Base-by-base conservation (phyloP, 176 grass and related monocot species). In the Aegilops umbellulata region DNA sequence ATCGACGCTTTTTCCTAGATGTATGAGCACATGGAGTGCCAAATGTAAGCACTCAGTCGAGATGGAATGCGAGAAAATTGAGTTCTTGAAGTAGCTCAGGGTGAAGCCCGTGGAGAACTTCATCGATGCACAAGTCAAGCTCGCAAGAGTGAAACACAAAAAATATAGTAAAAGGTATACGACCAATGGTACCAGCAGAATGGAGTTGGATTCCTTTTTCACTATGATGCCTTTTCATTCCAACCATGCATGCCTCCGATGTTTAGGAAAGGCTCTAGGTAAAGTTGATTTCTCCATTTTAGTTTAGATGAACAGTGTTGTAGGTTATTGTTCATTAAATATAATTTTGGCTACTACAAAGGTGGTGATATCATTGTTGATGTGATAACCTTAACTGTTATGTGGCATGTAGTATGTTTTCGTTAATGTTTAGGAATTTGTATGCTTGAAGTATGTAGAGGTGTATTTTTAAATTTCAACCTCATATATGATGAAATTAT, bases 101-200 rank as follows among this genome's bases (percentile, higher is more conserved):
- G 83, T 11, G 73, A 88, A 96, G 78, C 86, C 92, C 31, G 94
- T 99, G 97, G 91, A 99, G 82, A 92, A 94, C 42, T 96, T 99
- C 3, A 87, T 92, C 0, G 92, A 96, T 9, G 89, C 92, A 7
- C 94, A 98, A 76, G 90, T 94, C n/a, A 95, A 92, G 79, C 90
- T 95, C 29, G 82, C 88, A 17, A 92, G 90, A 82, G 85, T 87
- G 51, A 96, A 91, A 82, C 93, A 87, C 0, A 14, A 72, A 22
- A 99, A 86, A 88, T 86, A 91, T 83, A 63, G 34, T 8, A 61
- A 68, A 46, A 67, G 65, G 44, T 71, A 30, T 60, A 90, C 84
- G 46, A 65, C 75, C 3, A 70, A 91, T 76, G 76, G 61, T 20
- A 15, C 10, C 3, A 2, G 13, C 61, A 68, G 82, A 84, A 77